These are phyloP conservation scores for Carex cristatella DNA, from an alignment of 176 grass and related monocot genomes.

Conservation along the genomic window DNA sequence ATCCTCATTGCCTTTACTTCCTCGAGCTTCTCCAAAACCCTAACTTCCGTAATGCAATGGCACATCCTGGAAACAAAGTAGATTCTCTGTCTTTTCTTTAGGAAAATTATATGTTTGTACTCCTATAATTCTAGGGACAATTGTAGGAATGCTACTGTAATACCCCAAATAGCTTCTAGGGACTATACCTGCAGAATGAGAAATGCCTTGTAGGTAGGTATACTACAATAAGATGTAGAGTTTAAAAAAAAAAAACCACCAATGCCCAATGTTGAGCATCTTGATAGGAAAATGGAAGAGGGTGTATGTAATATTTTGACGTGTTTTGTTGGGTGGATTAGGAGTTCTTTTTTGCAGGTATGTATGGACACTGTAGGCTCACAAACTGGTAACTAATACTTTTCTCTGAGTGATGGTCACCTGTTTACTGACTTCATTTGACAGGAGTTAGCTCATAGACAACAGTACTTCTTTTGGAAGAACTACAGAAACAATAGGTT, in stretches of 20 bases:
- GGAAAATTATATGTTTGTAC: neutral
- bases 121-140: neutral
- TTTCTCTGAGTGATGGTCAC: slow-evolving; percentile 3
- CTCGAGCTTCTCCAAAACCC: slow-evolving; percentile 96
- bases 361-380: neutral
- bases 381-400: neutral
- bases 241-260: too few relatives aligned
- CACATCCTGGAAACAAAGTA: slow-evolving; percentile 97
- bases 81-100: slow-evolving; percentile 5
- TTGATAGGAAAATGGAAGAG: neutral
- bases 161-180: neutral
- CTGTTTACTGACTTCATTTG: slow-evolving; percentile 21
- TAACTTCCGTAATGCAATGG: slow-evolving; percentile 90
- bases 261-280: neutral
- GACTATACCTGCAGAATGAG: neutral
- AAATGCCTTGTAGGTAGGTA: neutral
- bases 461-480: slow-evolving; percentile 98
- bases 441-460: slow-evolving; percentile 93
- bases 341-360: neutral
- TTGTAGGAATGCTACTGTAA: neutral
- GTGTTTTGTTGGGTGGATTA: neutral
- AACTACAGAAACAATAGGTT: slow-evolving; percentile 96
- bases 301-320: neutral
- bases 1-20: slow-evolving; percentile 98
- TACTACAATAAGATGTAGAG: neutral